phyloP scores from a whole-genome alignment of 306 rosid species.

The Hippophae rhamnoides region DNA sequence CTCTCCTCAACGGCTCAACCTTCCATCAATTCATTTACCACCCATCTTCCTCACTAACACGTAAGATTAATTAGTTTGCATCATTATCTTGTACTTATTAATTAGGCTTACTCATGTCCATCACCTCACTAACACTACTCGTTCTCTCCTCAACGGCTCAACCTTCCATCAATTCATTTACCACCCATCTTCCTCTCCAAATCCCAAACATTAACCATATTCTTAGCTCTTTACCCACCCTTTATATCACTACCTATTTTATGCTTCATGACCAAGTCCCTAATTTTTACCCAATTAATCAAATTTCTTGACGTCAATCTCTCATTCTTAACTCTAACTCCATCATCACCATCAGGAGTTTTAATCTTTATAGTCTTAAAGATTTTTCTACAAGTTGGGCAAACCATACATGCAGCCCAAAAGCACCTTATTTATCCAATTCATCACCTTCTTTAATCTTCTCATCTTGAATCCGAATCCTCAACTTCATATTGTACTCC shows the following conservation, averaged over 20 bases:
- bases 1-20: slow-evolving; percentile 40
- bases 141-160: slow-evolving; percentile 44
- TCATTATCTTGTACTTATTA: no score
- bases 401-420: slow-evolving; percentile 77
- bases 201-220: slow-evolving; percentile 12
- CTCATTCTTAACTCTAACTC: slow-evolving; percentile 31
- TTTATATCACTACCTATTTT: slow-evolving; percentile 10
- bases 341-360: slow-evolving; percentile 22
- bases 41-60: no score
- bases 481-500: slow-evolving; percentile 51
- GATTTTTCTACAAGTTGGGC: slow-evolving; percentile 66
- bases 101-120: slow-evolving; percentile 50
- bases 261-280: slow-evolving; percentile 6
- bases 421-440: slow-evolving; percentile 33
- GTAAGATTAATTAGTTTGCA: no score
- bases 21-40: no score
- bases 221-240: slow-evolving; percentile 20
- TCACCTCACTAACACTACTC: slow-evolving; percentile 55
- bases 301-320: slow-evolving; percentile 14
- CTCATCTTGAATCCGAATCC: slow-evolving; percentile 53
- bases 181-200: slow-evolving; percentile 10
- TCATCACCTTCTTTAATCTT: slow-evolving; percentile 16
- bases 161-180: no score
- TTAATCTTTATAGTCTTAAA: slow-evolving; percentile 57
- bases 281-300: slow-evolving; percentile 8